Conservation (phyloP, 805 yeast genomes). For the Suhomyces tanzawaensis region DNA sequence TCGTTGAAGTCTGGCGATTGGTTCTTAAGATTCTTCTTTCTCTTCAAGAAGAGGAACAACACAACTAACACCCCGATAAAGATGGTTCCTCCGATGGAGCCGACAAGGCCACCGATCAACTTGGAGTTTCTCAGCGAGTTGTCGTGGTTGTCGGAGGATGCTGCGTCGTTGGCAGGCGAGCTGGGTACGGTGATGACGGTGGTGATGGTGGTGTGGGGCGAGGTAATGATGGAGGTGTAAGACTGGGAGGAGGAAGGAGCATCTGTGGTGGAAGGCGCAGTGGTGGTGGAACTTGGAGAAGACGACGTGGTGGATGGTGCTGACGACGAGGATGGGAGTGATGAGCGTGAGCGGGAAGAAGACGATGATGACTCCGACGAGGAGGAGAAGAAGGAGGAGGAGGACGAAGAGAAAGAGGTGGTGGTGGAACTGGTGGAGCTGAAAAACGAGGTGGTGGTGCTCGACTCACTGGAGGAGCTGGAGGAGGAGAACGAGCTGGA, state of each 20-base stretch:
- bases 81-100: slow-evolving; percentile 45
- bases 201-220: slow-evolving; percentile 39
- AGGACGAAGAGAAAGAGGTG: slow-evolving; percentile 4
- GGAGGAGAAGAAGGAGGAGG: slow-evolving; percentile 5
- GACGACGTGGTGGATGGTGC: slow-evolving; percentile 4
- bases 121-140: slow-evolving; percentile 27
- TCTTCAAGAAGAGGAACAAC: slow-evolving; percentile 34
- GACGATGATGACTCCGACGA: background rate
- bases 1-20: slow-evolving; percentile 46
- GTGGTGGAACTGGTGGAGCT: slow-evolving; percentile 14
- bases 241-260: slow-evolving; percentile 5
- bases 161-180: slow-evolving; percentile 13
- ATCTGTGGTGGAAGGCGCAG: slow-evolving; percentile 10
- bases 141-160: slow-evolving; percentile 11
- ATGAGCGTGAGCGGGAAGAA: slow-evolving; percentile 4
- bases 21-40: slow-evolving; percentile 32
- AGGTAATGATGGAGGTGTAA: slow-evolving; percentile 20
- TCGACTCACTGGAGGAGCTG: slow-evolving; percentile 1
- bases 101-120: slow-evolving; percentile 45
- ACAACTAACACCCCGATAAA: slow-evolving; percentile 38
- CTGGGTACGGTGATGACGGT: slow-evolving; percentile 40
- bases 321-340: slow-evolving; percentile 1
- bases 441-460: slow-evolving; percentile 4
- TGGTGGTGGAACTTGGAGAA: slow-evolving; percentile 6
- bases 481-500: slow-evolving; percentile 2